These are phyloP conservation scores for Borovskyia barvae DNA, from an alignment of 208 protist species.

Conservation along the genomic window DNA sequence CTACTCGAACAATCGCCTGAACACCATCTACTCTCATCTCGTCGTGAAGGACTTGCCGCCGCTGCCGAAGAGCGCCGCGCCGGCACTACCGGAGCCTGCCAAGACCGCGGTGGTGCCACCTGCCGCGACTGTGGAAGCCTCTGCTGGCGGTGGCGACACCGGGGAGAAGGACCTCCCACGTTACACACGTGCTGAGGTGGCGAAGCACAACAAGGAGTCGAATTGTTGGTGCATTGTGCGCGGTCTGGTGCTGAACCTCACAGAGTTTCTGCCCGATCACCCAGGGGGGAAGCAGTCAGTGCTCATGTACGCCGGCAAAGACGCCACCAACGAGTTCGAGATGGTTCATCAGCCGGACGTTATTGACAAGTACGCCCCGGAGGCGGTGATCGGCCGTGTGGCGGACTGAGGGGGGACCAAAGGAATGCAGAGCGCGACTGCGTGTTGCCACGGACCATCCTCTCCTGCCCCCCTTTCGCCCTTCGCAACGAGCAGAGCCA, in stretches of 20 bases:
- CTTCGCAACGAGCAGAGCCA: too few relatives aligned
- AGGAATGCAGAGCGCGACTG: too few relatives aligned
- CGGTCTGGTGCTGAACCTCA: conserved; percentile 54
- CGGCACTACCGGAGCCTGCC: conserved; percentile 5
- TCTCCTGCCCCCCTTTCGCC: too few relatives aligned
- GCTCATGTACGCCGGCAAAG: conserved; percentile 53
- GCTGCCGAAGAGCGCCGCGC: conserved; percentile 35
- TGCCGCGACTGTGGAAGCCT: conserved; percentile 23
- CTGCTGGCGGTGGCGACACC: conserved; percentile 23
- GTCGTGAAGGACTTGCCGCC: conserved; percentile 39
- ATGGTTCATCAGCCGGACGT: conserved; percentile 37
- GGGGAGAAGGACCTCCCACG: conserved; percentile 22
- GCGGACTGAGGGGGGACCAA: conserved; percentile 10
- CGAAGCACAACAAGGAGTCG: conserved; percentile 62
- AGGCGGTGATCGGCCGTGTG: conserved; percentile 47
- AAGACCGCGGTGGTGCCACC: conserved; percentile 44
- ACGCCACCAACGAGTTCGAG: conserved; percentile 65
- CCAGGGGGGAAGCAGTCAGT: conserved; percentile 61
- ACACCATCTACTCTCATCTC: conserved; percentile 38
- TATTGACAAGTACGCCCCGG: conserved; percentile 62
- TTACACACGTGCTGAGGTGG: conserved; percentile 51
- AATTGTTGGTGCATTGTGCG: conserved; percentile 57
- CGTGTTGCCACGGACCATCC: too few relatives aligned
- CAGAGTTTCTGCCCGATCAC: conserved; percentile 51
- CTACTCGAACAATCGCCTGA: conserved; percentile 50